Percentiles rank a stretch among this genome's conserved stretches.
These are phyloP conservation scores for Backusella luteola DNA, from an alignment of 192 early-diverging fungal genomes.

Conservation along the genomic window DNA sequence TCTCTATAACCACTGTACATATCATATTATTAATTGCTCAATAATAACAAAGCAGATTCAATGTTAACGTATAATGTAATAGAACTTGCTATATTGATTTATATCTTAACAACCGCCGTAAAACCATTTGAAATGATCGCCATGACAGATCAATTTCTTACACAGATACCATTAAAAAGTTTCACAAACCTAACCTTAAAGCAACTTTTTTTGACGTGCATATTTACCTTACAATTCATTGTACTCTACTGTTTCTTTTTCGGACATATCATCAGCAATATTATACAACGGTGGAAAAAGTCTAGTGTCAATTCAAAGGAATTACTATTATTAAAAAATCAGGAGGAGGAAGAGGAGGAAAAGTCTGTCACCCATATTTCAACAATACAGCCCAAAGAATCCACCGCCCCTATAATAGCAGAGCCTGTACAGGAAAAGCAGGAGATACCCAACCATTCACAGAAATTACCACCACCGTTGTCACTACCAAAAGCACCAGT, in stretches of 20 bases:
- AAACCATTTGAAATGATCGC: background rate
- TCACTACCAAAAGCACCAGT: background rate
- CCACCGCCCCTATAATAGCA: background rate
- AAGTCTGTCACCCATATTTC: background rate
- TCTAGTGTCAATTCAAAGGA: background rate
- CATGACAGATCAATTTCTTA: background rate
- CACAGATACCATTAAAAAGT: background rate
- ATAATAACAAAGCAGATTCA: background rate
- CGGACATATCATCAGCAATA: background rate
- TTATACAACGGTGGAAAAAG: background rate
- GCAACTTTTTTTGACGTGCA: background rate
- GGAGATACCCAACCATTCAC: background rate
- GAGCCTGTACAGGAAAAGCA: background rate
- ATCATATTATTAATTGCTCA: background rate
- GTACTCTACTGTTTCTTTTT: slow-evolving; percentile 5
- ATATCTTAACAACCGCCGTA: background rate
- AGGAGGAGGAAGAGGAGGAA: background rate
- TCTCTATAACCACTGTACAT: background rate
- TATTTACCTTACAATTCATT: slow-evolving; percentile 3
- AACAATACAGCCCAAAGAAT: background rate
- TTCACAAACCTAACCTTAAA: background rate
- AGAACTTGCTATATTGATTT: background rate
- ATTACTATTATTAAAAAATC: background rate
- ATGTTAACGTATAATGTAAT: background rate
- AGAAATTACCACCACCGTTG: background rate